A percentile compares a stretch with the other conserved stretches of the same genome.
Conservation (phyloP, 2,329 filamentous ascomycete species). For the Elsinoe perseae region DNA sequence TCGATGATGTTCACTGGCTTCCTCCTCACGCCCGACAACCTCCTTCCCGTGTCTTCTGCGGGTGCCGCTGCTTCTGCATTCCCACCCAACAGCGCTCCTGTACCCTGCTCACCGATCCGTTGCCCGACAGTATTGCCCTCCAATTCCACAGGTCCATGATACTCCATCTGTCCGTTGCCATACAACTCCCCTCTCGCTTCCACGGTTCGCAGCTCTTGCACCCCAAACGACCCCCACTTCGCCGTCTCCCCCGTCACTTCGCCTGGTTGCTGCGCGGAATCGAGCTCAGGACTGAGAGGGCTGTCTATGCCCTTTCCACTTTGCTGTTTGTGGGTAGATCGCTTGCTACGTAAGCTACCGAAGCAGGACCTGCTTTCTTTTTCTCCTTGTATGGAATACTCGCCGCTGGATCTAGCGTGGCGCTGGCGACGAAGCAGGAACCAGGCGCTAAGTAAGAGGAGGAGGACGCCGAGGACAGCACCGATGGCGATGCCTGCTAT, state of each 20-base stretch:
- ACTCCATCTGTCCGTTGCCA: background rate
- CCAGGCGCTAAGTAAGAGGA: background rate
- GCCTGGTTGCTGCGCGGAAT: background rate
- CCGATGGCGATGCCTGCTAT: background rate
- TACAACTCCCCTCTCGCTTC: background rate
- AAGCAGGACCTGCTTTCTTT: background rate
- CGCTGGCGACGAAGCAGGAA: background rate
- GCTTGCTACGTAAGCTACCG: too few relatives aligned
- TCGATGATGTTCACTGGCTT: background rate
- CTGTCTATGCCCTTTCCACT: background rate
- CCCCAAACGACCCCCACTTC: background rate
- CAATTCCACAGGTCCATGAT: background rate
- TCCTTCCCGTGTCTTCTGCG: background rate
- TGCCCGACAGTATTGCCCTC: background rate
- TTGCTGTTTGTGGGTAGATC: too few relatives aligned
- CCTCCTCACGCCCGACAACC: background rate
- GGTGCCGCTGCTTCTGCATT: background rate
- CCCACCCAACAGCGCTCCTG: background rate
- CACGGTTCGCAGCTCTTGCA: background rate
- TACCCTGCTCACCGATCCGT: background rate
- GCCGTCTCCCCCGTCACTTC: background rate
- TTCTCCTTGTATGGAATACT: background rate
- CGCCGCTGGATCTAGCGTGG: background rate
- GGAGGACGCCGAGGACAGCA: background rate
- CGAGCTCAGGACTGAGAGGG: background rate